These are phyloP conservation scores for Phalaenopsis hybrid DNA, from an alignment of 116 monocot species.

Conservation along the genomic window DNA sequence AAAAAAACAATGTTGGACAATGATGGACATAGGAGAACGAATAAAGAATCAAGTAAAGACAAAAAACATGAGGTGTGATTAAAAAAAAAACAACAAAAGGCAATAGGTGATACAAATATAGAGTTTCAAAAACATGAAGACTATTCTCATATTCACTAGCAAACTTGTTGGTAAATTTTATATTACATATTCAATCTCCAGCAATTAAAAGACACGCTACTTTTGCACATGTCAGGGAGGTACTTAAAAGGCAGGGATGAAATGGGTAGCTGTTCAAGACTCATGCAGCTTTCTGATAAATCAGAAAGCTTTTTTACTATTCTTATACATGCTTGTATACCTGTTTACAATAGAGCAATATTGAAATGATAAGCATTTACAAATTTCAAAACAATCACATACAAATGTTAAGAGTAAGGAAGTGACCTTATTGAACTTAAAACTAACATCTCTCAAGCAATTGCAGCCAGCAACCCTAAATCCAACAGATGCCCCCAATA, in stretches of 20 bases:
- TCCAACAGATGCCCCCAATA: slow-evolving; percentile 61
- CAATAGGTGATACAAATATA: no score
- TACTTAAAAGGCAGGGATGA: neutral
- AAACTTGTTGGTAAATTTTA: neutral
- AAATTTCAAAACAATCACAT: neutral
- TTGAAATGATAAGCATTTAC: neutral
- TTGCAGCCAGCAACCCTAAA: slow-evolving; percentile 84
- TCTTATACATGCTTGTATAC: neutral
- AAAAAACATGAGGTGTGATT: neutral
- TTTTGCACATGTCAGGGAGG: neutral
- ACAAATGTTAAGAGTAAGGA: neutral
- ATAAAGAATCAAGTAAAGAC: neutral
- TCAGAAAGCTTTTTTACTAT: neutral
- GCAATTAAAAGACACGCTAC: neutral
- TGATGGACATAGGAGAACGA: neutral
- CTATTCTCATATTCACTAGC: neutral
- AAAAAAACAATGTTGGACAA: neutral
- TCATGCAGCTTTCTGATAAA: neutral
- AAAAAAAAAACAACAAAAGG: no score
- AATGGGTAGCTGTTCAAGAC: neutral
- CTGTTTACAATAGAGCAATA: neutral
- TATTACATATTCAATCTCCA: neutral
- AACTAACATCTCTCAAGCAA: slow-evolving; percentile 70
- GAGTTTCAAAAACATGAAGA: neutral
- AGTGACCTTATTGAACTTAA: slow-evolving; percentile 80